These are phyloP conservation scores for Lithospermum erythrorhizon DNA, from an alignment of 257 asterid species.

Conservation along the genomic window DNA sequence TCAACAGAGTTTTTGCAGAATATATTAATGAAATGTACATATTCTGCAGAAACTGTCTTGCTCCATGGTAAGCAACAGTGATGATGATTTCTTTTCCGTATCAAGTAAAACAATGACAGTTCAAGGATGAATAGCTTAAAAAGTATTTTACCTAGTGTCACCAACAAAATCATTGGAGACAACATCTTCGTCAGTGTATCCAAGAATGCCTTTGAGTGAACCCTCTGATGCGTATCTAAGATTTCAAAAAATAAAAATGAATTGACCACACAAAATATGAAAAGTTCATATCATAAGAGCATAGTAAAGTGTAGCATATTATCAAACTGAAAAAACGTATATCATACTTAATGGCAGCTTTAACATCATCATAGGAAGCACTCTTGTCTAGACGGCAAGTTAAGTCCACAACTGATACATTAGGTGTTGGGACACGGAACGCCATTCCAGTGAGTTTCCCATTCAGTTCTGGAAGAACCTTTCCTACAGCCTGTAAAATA, in stretches of 20 bases:
- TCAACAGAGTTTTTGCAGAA: too few species aligned
- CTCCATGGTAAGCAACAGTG: too few species aligned
- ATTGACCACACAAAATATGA: background rate
- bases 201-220: slow-evolving; percentile 82
- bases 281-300: background rate
- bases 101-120: background rate
- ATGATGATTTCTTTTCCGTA: too few species aligned
- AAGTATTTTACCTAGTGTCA: slow-evolving; percentile 57
- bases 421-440: slow-evolving; percentile 96
- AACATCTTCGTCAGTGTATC: slow-evolving; percentile 96
- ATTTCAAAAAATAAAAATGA: background rate
- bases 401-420: slow-evolving; percentile 94
- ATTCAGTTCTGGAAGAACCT: slow-evolving; percentile 94
- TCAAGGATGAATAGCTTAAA: background rate
- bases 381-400: slow-evolving; percentile 85
- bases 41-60: too few species aligned
- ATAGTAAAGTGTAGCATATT: background rate
- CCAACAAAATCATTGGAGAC: slow-evolving; percentile 98
- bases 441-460: slow-evolving; percentile 99
- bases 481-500: slow-evolving; percentile 79
- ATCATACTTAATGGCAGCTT: slow-evolving; percentile 78
- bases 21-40: too few species aligned
- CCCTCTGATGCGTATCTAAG: slow-evolving; percentile 91
- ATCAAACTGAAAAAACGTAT: slow-evolving; percentile 2
- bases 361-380: slow-evolving; percentile 93